Conservation (phyloP, 257 asterid genomes). For the Plantago elongata region DNA sequence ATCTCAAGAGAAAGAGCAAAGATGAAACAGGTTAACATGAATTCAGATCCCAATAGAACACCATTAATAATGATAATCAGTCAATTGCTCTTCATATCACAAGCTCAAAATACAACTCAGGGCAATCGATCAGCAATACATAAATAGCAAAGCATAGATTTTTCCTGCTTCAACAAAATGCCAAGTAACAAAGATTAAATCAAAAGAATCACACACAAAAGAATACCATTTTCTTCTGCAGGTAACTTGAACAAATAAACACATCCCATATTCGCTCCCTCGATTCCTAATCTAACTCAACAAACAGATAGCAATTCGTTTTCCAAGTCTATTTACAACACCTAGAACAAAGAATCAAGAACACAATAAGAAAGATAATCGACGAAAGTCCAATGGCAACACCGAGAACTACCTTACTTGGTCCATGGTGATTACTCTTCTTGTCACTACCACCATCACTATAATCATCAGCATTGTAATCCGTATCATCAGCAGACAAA, state of each 20-base stretch:
- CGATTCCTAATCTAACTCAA: conserved; percentile 27
- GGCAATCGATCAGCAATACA: no score
- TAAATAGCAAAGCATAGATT: not conserved
- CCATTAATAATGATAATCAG: no score
- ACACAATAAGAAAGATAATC: conserved; percentile 72
- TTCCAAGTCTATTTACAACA: conserved; percentile 61
- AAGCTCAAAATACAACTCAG: no score
- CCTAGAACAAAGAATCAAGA: conserved; percentile 68
- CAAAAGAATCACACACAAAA: conserved; percentile 24
- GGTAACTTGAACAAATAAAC: conserved; percentile 18
- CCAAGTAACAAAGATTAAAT: not conserved
- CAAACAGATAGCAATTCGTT: conserved; percentile 17
- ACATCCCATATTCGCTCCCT: conserved; percentile 7
- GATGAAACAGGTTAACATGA: no score
- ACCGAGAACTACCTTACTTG: conserved; percentile 88
- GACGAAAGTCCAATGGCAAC: conserved; percentile 84
- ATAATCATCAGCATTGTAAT: conserved; percentile 33
- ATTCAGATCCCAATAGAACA: no score
- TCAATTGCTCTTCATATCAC: no score
- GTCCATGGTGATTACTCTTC: conserved; percentile 54
- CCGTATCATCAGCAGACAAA: conserved; percentile 35
- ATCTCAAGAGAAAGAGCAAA: no score
- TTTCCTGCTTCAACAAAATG: not conserved
- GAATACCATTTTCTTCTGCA: conserved; percentile 14
- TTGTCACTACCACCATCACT: conserved; percentile 30